These are phyloP conservation scores for Tuber aestivum DNA, from an alignment of 495 filamentous ascomycete species.

Conservation along the genomic window DNA sequence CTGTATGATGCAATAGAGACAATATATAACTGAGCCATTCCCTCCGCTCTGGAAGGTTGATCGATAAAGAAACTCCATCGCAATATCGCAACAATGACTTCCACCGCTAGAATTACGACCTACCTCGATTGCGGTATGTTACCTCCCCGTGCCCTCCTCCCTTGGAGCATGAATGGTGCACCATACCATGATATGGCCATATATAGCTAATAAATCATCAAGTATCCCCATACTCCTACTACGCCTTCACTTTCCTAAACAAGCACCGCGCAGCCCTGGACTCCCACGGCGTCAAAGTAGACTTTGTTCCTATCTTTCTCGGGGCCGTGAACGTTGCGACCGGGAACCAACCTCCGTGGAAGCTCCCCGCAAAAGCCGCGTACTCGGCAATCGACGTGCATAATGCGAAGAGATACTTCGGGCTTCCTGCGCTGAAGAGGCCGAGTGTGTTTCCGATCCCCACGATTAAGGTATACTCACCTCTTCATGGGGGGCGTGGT, in stretches of 20 bases:
- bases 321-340: constrained; percentile 59
- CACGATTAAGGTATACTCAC: constrained; percentile 23
- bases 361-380: constrained; percentile 57
- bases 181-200: constrained; percentile 28
- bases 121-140: constrained; percentile 56
- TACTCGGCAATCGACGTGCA: constrained; percentile 49
- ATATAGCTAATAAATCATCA: neutral
- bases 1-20: neutral
- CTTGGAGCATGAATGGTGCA: neutral
- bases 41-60: neutral
- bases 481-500: neutral
- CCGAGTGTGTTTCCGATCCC: constrained; percentile 53
- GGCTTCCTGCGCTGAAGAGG: constrained; percentile 11
- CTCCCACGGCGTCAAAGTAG: constrained; percentile 56
- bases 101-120: constrained; percentile 51
- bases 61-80: neutral
- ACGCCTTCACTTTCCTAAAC: constrained; percentile 55
- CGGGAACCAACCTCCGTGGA: constrained; percentile 73
- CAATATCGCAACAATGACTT: constrained; percentile 13
- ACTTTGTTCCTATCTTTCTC: constrained; percentile 70
- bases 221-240: constrained; percentile 68
- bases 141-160: neutral
- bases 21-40: neutral
- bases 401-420: constrained; percentile 30
- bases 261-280: constrained; percentile 52